phyloP scores from a whole-genome alignment of 176 grass and related monocot genomes.

The Avena atlantica region DNA sequence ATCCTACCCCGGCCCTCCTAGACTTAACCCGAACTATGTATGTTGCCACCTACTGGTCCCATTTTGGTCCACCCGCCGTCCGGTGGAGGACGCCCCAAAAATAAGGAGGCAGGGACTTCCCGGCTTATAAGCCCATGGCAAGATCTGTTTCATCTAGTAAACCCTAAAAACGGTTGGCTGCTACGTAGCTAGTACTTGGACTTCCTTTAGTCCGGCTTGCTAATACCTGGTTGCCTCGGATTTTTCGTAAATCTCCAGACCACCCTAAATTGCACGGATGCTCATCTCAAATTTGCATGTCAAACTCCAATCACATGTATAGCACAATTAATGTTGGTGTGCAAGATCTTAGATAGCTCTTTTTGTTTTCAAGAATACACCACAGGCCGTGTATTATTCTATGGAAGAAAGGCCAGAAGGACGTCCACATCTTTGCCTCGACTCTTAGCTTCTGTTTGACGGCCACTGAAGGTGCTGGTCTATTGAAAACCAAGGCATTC shows the following conservation, averaged over 20 bases:
- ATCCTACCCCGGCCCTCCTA: conserved; percentile 40
- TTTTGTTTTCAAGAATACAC: too few relatives aligned
- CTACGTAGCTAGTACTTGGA: neutral
- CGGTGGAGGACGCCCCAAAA: conserved; percentile 45
- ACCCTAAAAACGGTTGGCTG: conserved; percentile 18
- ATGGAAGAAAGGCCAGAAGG: too few relatives aligned
- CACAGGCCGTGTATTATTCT: too few relatives aligned
- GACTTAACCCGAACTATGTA: conserved; percentile 57
- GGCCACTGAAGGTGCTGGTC: too few relatives aligned
- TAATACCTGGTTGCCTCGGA: neutral
- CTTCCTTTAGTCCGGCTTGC: neutral
- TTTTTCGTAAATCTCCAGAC: neutral
- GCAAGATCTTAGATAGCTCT: too few relatives aligned
- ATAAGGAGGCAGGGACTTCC: conserved; percentile 50
- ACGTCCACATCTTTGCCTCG: too few relatives aligned
- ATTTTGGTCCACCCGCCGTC: conserved; percentile 44
- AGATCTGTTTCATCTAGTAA: conserved; percentile 38
- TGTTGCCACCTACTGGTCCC: conserved; percentile 51
- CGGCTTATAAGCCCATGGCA: conserved; percentile 30
- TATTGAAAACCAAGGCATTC: too few relatives aligned
- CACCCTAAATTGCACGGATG: neutral
- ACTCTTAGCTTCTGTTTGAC: too few relatives aligned
- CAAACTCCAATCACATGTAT: too few relatives aligned
- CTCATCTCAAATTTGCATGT: neutral
- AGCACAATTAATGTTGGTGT: too few relatives aligned